Base-by-base conservation (phyloP, 768 basidiomycete genomes). In the Collybia sordida region DNA sequence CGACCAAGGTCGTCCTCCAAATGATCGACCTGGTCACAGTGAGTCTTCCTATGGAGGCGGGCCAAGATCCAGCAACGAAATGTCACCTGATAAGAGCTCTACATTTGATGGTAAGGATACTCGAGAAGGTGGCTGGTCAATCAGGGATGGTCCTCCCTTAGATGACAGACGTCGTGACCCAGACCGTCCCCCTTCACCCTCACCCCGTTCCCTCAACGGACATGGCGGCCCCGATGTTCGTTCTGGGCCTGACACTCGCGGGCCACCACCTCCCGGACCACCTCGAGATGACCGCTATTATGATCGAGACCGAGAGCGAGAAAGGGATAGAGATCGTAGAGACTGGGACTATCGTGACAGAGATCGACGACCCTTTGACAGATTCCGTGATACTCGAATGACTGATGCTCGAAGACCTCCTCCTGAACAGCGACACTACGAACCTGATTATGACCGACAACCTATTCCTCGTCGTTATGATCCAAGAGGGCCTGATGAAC, bases 361-460 rank as follows among this genome's bases (percentile, higher is more conserved):
- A 68, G 50, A 70, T 67, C 39, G 75, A 70, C 53, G 72, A 64
- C 49, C 69, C 62, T 59, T 66, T 61, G 52, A 61, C 25, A 54
- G 60, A 34, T 59, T 48, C 43, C 56, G 59, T 21, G 55, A 58
- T 37, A 44, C 45, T 31, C 45, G 49, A 27, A 48, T 52, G 44
- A 48, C 70, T 56, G 58, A 72, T 53, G 59, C 62, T 18, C 72
- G 74, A 15, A 64, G 75, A 38, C 74, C 73, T 19, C 74, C 72
- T 21, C 70, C 73, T 43, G 78, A 79, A 42, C 68, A 71, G 43
- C 72, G 79, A 22, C 77, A 78, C 40, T 78, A 75, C 51, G 77
- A 80, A 17, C 67, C 75, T 6, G 66, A 69, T n/a, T 72, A 74
- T 52, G 64, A 64, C 31, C 54, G 52, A 52, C 46, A 42, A 17